Conservation (phyloP, 352 stramenopile species). For the Lagenidium giganteum region DNA sequence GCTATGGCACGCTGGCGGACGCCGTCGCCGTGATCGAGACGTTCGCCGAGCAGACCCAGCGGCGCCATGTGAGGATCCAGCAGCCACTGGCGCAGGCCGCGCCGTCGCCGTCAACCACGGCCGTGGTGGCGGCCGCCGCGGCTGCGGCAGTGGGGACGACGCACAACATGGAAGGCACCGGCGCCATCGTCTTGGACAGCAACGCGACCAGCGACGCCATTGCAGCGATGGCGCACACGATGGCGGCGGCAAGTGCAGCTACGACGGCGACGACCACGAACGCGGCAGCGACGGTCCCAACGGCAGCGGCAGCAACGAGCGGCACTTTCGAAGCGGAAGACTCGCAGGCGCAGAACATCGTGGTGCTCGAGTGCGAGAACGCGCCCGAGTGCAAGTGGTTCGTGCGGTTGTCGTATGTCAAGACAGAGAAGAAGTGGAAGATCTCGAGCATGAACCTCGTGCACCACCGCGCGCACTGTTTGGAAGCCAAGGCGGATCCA, state of each 20-base stretch:
- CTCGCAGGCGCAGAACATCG: conserved; percentile 25
- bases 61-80: conserved; percentile 45
- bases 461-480: conserved; percentile 60
- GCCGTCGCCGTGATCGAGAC: conserved; percentile 54
- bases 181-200: too few species aligned
- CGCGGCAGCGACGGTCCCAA: neutral
- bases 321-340: too few species aligned
- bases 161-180: too few species aligned
- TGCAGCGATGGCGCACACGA: neutral
- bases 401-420: conserved; percentile 53
- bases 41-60: conserved; percentile 50
- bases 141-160: too few species aligned
- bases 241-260: neutral
- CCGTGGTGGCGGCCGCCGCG: neutral
- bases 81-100: conserved; percentile 13
- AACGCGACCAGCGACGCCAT: conserved; percentile 1
- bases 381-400: conserved; percentile 74
- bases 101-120: conserved; percentile 4
- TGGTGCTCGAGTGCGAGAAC: conserved; percentile 60
- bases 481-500: conserved; percentile 12
- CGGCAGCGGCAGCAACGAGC: neutral
- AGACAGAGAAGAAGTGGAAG: conserved; percentile 67
- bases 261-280: neutral
- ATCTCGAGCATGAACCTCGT: conserved; percentile 65
- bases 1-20: conserved; percentile 56